A percentile compares a stretch with the other conserved stretches of the same genome.
These are phyloP conservation scores for Fusarium neocosmosporiellum DNA, from an alignment of 2,329 filamentous ascomycete genomes.

Conservation along the genomic window DNA sequence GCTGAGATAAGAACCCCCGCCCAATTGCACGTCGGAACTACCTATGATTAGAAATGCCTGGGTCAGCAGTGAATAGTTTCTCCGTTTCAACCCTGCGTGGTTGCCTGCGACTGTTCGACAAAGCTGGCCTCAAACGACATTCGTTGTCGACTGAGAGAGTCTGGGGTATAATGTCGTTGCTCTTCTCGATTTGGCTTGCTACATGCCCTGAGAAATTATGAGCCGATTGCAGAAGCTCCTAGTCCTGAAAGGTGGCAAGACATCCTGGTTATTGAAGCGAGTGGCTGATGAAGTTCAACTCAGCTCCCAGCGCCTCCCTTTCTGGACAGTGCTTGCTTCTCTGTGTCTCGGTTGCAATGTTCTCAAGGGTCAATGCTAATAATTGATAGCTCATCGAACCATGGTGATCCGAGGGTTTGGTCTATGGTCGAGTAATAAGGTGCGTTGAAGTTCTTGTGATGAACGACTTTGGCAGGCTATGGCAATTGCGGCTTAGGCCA, in stretches of 20 bases:
- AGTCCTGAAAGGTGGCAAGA: constrained; percentile 24
- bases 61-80: constrained; percentile 1
- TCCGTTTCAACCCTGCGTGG: constrained; percentile 18
- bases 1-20: constrained; percentile 21
- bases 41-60: background rate
- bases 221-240: constrained; percentile 8
- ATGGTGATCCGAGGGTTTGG: background rate
- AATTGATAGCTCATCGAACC: background rate
- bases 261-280: constrained; percentile 12
- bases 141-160: constrained; percentile 4
- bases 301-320: constrained; percentile 5
- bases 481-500: background rate
- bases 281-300: constrained; percentile 4
- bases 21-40: constrained; percentile 18
- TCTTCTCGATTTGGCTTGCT: constrained; percentile 19
- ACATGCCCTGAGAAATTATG: constrained; percentile 17
- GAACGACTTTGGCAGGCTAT: background rate
- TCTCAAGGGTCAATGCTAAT: background rate
- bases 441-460: background rate
- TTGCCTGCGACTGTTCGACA: background rate
- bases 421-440: background rate
- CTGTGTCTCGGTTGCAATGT: constrained; percentile 1
- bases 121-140: constrained; percentile 13
- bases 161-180: constrained; percentile 7
- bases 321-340: constrained; percentile 7